A percentile compares a stretch with the other conserved stretches of the same genome.
phyloP scores from a whole-genome alignment of 1,139 yeast species.

The Nematodospora anomalae region DNA sequence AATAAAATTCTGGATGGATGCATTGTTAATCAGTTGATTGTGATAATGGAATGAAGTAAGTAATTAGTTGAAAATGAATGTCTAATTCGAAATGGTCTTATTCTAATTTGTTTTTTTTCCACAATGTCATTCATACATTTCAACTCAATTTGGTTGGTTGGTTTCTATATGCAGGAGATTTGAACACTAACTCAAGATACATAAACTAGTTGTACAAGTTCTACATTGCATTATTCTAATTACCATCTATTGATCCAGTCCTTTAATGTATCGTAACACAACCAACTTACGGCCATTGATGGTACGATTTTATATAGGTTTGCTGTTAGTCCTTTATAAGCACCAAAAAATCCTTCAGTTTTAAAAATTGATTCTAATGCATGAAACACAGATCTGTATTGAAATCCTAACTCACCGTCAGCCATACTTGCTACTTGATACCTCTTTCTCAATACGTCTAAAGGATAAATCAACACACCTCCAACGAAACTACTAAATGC shows the following conservation, averaged over 20 bases:
- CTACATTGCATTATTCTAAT: slow-evolving; percentile 6
- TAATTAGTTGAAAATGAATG: neutral
- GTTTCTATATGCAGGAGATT: slow-evolving; percentile 6
- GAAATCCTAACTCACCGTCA: slow-evolving; percentile 77
- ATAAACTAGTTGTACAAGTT: too few relatives aligned
- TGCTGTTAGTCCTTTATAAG: slow-evolving; percentile 86
- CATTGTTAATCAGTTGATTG: slow-evolving; percentile 32
- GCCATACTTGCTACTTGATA: slow-evolving; percentile 89
- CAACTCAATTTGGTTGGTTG: slow-evolving; percentile 7
- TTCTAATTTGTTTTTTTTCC: slow-evolving; percentile 2
- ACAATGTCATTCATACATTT: slow-evolving; percentile 2
- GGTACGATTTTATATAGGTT: slow-evolving; percentile 90
- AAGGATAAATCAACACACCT: slow-evolving; percentile 85
- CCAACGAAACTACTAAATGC: slow-evolving; percentile 71
- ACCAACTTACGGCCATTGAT: slow-evolving; percentile 94
- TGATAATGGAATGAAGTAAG: neutral
- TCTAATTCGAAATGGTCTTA: slow-evolving; percentile 1
- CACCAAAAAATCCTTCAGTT: slow-evolving; percentile 76
- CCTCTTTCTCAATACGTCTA: slow-evolving; percentile 82
- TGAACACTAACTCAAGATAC: neutral
- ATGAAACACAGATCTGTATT: slow-evolving; percentile 68
- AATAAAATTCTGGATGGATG: slow-evolving; percentile 56
- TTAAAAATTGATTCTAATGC: slow-evolving; percentile 69
- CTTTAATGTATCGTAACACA: slow-evolving; percentile 71
- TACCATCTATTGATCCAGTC: slow-evolving; percentile 40